Evolutionary conservation across 306 rosid genomes (phyloP).

Genomic region (Malus orientalis): DNA sequence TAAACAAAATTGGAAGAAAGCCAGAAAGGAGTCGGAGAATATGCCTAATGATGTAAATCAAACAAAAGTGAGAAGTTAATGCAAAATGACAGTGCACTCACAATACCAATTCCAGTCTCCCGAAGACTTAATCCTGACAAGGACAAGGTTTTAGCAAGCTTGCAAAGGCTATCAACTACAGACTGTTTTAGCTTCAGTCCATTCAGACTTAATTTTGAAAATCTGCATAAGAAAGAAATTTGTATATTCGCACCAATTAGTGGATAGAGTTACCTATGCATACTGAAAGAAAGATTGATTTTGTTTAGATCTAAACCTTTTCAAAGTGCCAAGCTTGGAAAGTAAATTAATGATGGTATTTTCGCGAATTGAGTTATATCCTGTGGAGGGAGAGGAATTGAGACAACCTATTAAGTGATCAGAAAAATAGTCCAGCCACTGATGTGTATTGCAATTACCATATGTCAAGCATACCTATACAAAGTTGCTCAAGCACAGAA

Average conservation of each 20-base stretch:
- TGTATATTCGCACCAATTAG: constrained; percentile 4
- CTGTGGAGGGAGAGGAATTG: constrained; percentile 32
- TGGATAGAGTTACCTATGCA: constrained; percentile 1
- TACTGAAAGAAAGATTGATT: neutral
- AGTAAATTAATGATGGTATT: constrained; percentile 54
- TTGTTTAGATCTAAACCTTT: constrained; percentile 44
- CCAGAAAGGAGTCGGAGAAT: constrained; percentile 7
- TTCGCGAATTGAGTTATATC: constrained; percentile 69
- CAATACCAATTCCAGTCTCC: constrained; percentile 74
- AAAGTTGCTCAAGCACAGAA: constrained; percentile 65
- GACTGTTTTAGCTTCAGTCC: constrained; percentile 81
- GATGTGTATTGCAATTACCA: neutral
- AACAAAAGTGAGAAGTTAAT: constrained; percentile 3
- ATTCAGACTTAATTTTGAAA: constrained; percentile 61
- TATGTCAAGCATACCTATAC: constrained; percentile 47
- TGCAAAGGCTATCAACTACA: constrained; percentile 64
- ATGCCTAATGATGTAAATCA: constrained; percentile 7
- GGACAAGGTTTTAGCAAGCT: constrained; percentile 46
- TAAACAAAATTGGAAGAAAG: constrained; percentile 13
- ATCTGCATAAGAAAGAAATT: constrained; percentile 32
- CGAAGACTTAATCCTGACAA: constrained; percentile 68
- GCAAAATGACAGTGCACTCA: constrained; percentile 36
- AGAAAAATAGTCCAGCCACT: neutral
- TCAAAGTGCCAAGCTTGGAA: constrained; percentile 58
- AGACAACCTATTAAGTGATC: constrained; percentile 9